phyloP scores from a whole-genome alignment of 371 early-diverging fungal species.

The Circinella minor region DNA sequence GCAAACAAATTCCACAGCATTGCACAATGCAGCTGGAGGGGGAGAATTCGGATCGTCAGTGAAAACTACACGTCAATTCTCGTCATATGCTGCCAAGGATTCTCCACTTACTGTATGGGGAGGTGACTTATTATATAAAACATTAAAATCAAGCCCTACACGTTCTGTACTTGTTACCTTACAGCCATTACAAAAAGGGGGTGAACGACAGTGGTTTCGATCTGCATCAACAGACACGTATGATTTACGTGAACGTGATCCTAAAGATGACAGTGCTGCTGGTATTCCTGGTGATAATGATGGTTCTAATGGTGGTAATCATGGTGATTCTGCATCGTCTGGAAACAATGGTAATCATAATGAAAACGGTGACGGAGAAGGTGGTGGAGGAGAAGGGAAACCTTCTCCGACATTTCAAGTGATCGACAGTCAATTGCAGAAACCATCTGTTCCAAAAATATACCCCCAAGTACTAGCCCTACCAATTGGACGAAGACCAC shows the following conservation, averaged over 20 bases:
- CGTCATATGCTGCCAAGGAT: conserved; percentile 21
- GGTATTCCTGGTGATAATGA: conserved; percentile 20
- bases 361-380: conserved; percentile 1
- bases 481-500: conserved; percentile 90
- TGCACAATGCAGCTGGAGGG: conserved; percentile 25
- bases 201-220: background rate
- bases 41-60: background rate
- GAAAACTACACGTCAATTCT: conserved; percentile 23
- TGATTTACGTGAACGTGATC: conserved; percentile 36
- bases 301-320: conserved; percentile 26
- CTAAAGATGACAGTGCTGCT: conserved; percentile 19
- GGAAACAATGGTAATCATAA: conserved; percentile 13
- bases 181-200: conserved; percentile 24
- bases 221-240: conserved; percentile 24
- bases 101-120: conserved; percentile 40
- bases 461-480: conserved; percentile 92
- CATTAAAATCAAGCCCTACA: conserved; percentile 17
- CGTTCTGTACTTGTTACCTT: conserved; percentile 34
- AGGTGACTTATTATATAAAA: conserved; percentile 30
- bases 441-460: conserved; percentile 81
- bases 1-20: conserved; percentile 31
- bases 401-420: conserved; percentile 29
- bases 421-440: conserved; percentile 60
- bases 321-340: background rate
- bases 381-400: conserved; percentile 24